phyloP scores from a whole-genome alignment of 305 asterid species.

The Fraxinus ornus region DNA sequence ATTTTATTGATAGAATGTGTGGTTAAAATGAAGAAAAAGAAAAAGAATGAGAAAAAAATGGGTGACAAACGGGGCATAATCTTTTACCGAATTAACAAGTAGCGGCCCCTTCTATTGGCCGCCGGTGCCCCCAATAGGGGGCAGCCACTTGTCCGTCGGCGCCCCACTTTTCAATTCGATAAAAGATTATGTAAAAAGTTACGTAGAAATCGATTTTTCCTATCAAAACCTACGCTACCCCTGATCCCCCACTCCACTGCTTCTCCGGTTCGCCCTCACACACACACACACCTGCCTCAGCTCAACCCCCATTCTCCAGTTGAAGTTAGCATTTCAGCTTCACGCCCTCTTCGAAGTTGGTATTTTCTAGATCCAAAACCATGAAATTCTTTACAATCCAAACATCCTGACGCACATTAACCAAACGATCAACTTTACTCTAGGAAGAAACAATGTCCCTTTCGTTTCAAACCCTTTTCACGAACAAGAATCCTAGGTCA shows the following conservation, averaged over 20 bases:
- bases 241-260: not conserved
- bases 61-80: no score
- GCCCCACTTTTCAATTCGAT: no score
- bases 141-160: no score
- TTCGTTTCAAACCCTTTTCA: conserved; percentile 28
- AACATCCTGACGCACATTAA: not conserved
- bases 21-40: no score
- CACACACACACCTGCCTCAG: not conserved
- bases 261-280: not conserved
- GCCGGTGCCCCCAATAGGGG: no score
- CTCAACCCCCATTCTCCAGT: not conserved
- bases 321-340: not conserved
- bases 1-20: no score
- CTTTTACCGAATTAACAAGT: no score
- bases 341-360: not conserved
- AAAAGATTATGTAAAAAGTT: no score
- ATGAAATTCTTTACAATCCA: conserved; percentile 7
- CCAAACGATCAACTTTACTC: not conserved
- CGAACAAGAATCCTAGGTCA: conserved; percentile 25
- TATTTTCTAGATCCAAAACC: not conserved
- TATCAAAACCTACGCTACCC: not conserved
- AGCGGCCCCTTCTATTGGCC: no score
- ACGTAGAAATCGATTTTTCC: no score
- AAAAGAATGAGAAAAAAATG: no score
- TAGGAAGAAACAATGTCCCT: conserved; percentile 32